Base-by-base conservation (phyloP, 441 rosid genomes). In the Melastoma candidum region DNA sequence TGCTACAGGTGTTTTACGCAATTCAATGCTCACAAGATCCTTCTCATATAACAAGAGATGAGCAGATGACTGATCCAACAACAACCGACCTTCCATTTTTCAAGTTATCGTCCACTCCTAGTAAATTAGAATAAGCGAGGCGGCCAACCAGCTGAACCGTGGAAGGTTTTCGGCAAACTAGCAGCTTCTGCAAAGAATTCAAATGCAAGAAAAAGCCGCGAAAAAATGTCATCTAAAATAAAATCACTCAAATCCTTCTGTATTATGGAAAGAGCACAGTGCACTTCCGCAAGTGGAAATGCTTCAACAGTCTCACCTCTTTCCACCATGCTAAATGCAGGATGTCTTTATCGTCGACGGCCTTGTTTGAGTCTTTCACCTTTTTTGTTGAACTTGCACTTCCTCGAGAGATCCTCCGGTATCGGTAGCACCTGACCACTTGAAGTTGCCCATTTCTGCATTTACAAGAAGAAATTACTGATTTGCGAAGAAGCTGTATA, bases 271-370 rank as follows among this genome's bases (percentile, higher is more conserved):
- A 3, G 7, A 17, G 11, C 12, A 39, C 45, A 58, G 7, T 26
- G 10, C 9, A 48, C 24, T 57, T 32, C 8, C 41, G 47, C 44
- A 45, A 25, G 46, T 56, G 3, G 22, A 47, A n/a, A 49, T 46
- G 54, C 44, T 50, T 32, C 9, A 73, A 49, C 43, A 0, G 12
- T 52, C 63, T 4, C 44, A 88, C 98, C 88, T 93, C 95, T 74
- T 76, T 85, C 98, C 97, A 88, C 98, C 95, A 93, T 6, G 76
- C 39, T 49, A 93, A 54, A 65, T 88, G 92, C 53, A 88, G 70
- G 63, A 82, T 76, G 78, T 82, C 79, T 74, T 79, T 85, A 29
- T 84, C 97, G 58, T 51, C 72, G 50, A 78, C 71, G 58, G 57
- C 65, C 64, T 67, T 69, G 51, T 58, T 65, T 2, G 75, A 51